These are phyloP conservation scores for Jackrogersella minutella DNA, from an alignment of 495 filamentous ascomycete species.

Conservation along the genomic window DNA sequence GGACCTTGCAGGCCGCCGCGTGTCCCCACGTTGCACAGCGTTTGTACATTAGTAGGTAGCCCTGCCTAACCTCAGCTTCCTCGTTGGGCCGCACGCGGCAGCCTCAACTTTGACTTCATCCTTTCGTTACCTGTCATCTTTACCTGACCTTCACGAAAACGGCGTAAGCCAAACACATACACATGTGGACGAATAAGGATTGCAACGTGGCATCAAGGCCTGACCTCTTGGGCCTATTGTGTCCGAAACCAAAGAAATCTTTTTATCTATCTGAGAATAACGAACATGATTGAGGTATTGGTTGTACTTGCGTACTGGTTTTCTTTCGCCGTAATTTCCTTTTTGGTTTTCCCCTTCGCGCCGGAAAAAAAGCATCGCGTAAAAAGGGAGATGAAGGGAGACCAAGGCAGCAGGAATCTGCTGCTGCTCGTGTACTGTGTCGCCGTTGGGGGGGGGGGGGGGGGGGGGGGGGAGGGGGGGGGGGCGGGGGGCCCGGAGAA, in stretches of 20 bases:
- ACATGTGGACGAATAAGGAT: constrained; percentile 5
- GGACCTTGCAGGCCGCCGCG: constrained; percentile 41
- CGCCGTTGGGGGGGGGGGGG: constrained; percentile 1
- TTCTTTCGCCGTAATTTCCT: constrained; percentile 29
- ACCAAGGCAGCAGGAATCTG: background rate
- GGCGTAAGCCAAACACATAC: constrained; percentile 6
- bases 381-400: background rate
- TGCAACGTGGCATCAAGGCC: constrained; percentile 36
- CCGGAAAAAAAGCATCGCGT: constrained; percentile 19
- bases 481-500: too few relatives aligned
- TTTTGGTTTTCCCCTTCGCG: constrained; percentile 21
- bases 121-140: constrained; percentile 7
- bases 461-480: too few relatives aligned
- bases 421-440: constrained; percentile 3
- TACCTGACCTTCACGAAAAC: background rate
- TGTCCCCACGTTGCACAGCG: constrained; percentile 41
- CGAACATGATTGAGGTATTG: constrained; percentile 25
- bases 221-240: constrained; percentile 5
- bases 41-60: constrained; percentile 37
- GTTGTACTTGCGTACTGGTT: constrained; percentile 39
- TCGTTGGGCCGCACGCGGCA: constrained; percentile 35
- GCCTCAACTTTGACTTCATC: constrained; percentile 43
- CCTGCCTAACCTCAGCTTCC: constrained; percentile 38
- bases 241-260: constrained; percentile 15
- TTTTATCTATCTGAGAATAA: constrained; percentile 28